A percentile compares a stretch with the other conserved stretches of the same genome.
These are phyloP conservation scores for Sarocladium brachiariae DNA, from an alignment of 2,329 filamentous ascomycete genomes.

Conservation along the genomic window DNA sequence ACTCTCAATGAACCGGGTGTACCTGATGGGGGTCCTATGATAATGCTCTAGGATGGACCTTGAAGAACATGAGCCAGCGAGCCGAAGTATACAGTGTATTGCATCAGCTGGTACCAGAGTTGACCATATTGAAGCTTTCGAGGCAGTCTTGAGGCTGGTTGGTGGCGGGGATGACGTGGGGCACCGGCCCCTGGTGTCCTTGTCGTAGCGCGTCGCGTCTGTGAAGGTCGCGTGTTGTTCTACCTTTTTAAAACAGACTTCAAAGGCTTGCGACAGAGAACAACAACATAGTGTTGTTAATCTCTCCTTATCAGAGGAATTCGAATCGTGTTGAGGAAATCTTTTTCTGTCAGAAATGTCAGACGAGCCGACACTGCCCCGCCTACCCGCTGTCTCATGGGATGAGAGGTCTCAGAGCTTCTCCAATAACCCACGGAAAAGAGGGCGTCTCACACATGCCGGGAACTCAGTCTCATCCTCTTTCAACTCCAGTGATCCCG, in stretches of 20 bases:
- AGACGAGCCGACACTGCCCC: constrained; percentile 35
- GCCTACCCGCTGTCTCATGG: constrained; percentile 31
- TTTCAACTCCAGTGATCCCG: constrained; percentile 62
- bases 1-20: too few species aligned
- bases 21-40: too few species aligned
- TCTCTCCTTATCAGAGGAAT: too few species aligned
- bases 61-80: too few species aligned
- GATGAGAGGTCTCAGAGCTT: constrained; percentile 32
- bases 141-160: too few species aligned
- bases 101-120: too few species aligned
- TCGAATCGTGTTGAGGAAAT: background rate
- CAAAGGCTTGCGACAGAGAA: background rate
- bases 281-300: background rate
- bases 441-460: constrained; percentile 23
- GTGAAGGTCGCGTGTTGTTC: background rate
- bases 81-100: too few species aligned
- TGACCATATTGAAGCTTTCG: background rate
- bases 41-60: too few species aligned
- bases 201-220: constrained; percentile 1
- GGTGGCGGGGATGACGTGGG: constrained; percentile 9
- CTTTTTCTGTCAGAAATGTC: constrained; percentile 21
- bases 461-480: constrained; percentile 22
- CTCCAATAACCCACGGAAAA: constrained; percentile 33
- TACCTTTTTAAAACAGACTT: background rate
- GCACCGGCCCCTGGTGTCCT: constrained; percentile 1